A percentile compares a stretch with the other conserved stretches of the same genome.
Evolutionary conservation across 169 alveolate species (phyloP).

Genomic region (Cytauxzoon felis): DNA sequence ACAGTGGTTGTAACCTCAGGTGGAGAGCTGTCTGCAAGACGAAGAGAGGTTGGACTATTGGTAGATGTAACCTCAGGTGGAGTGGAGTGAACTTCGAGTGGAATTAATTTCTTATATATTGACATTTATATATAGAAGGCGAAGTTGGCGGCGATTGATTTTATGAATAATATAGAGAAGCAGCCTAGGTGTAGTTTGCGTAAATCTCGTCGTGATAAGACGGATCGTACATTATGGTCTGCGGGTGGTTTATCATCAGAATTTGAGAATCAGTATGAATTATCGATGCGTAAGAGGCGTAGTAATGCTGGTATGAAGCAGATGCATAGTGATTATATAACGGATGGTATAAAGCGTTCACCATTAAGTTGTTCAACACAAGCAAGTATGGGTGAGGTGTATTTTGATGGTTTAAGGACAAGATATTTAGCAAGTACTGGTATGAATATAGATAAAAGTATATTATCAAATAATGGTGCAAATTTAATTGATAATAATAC

Average conservation of each 20-base stretch:
- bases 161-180: conserved; percentile 72
- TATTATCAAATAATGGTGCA: not conserved
- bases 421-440: not conserved
- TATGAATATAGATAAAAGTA: not conserved
- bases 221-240: conserved; percentile 34
- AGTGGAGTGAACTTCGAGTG: too few species aligned
- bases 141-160: conserved; percentile 74
- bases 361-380: conserved; percentile 34
- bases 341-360: conserved; percentile 17
- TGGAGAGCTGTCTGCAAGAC: too few species aligned
- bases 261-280: conserved; percentile 14
- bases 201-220: conserved; percentile 49
- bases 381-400: conserved; percentile 32
- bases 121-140: conserved; percentile 61
- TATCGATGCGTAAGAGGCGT: conserved; percentile 15
- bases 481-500: not conserved
- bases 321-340: conserved; percentile 15
- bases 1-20: too few species aligned
- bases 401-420: conserved; percentile 29
- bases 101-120: too few species aligned
- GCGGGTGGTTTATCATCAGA: conserved; percentile 4
- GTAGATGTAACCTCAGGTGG: too few species aligned
- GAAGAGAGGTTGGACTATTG: too few species aligned
- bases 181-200: conserved; percentile 68
- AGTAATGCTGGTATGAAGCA: conserved; percentile 9